Evolutionary conservation across 1,284 basidiomycete species (phyloP).

Genomic region (Waitea zeae): DNA sequence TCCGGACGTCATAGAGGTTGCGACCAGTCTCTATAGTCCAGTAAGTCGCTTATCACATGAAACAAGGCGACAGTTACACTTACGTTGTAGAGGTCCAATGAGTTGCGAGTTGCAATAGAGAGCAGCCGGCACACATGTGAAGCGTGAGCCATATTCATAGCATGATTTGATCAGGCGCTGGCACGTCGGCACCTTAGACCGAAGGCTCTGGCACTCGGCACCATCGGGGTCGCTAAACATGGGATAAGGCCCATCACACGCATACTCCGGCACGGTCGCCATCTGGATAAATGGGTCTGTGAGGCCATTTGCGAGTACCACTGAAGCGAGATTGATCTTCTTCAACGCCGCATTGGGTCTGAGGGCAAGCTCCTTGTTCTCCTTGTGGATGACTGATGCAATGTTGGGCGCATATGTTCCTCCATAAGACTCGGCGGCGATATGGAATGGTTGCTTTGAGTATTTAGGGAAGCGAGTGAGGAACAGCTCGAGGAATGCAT

Average conservation of each 20-base stretch:
- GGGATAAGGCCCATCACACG: slow-evolving; percentile 22
- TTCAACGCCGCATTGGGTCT: slow-evolving; percentile 8
- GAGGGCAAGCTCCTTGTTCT: slow-evolving; percentile 16
- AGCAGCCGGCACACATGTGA: slow-evolving; percentile 11
- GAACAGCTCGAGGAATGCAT: slow-evolving; percentile 36
- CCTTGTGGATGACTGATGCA: slow-evolving; percentile 24
- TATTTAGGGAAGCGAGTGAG: slow-evolving; percentile 20
- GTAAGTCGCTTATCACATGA: neutral
- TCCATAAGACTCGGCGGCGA: slow-evolving; percentile 16
- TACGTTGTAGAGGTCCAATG: slow-evolving; percentile 9
- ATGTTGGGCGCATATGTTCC: slow-evolving; percentile 33
- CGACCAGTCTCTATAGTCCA: slow-evolving; percentile 31
- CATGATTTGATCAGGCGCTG: slow-evolving; percentile 14
- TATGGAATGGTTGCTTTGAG: slow-evolving; percentile 13
- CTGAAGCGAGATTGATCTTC: slow-evolving; percentile 24
- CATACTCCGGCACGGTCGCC: slow-evolving; percentile 29
- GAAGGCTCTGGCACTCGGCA: slow-evolving; percentile 5
- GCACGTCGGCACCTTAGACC: slow-evolving; percentile 15
- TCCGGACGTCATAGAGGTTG: slow-evolving; percentile 77
- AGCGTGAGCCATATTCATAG: slow-evolving; percentile 10
- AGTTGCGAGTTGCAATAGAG: slow-evolving; percentile 6
- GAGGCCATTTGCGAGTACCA: slow-evolving; percentile 30
- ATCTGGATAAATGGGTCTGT: slow-evolving; percentile 28
- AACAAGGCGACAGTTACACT: slow-evolving; percentile 5
- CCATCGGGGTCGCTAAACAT: slow-evolving; percentile 21